Base-by-base conservation (phyloP, 805 yeast genomes). In the Candida multigemmis region DNA sequence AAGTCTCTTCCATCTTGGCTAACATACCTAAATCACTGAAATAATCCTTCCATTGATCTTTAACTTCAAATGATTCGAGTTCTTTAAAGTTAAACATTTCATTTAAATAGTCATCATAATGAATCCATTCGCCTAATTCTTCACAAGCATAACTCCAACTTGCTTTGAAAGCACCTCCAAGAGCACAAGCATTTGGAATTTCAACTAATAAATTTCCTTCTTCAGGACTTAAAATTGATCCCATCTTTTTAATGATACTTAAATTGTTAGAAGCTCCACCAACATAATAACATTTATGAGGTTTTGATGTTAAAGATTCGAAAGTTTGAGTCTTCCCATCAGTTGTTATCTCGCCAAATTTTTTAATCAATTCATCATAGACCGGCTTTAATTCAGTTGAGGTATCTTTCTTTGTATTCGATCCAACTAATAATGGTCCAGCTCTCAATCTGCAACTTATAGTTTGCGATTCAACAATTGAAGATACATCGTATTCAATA, bases 151-250 rank as follows among this genome's bases (percentile, higher is more conserved):
- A 53, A 20, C 83, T 70, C 93, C 93, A 85, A 25, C 77, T 60
- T 1, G 94, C 89, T 46, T 82, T 80, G 54, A 68, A 82, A 22
- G 93, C 89, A 4, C 95, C 94, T 14, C 96, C 96, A 19, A 83
- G 51, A 0, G 95, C 96, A 64, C 96, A 86, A 1, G 95, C 91
- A 53, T 86, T 86, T 6, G 89, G 74, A 24, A 83, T 71, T 42
- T 82, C 86, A 20, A 80, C 76, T 33, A 73, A 71, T 47, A 53
- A 82, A 35, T 79, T 74, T 1, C 87, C 91, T 18, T 59, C 47
- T 2, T 61, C 53, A 0, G 82, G 74, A 4, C 86, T 87, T 19
- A 86, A 51, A 6, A 86, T 74, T 8, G 76, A 60, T 7, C 86
- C 74, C 60, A 82, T 78, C 37, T 72, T 77, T 12, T 55, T 50